These are phyloP conservation scores for Borealophlyctis nickersoniae DNA, from an alignment of 192 early-diverging fungal genomes.

Conservation along the genomic window DNA sequence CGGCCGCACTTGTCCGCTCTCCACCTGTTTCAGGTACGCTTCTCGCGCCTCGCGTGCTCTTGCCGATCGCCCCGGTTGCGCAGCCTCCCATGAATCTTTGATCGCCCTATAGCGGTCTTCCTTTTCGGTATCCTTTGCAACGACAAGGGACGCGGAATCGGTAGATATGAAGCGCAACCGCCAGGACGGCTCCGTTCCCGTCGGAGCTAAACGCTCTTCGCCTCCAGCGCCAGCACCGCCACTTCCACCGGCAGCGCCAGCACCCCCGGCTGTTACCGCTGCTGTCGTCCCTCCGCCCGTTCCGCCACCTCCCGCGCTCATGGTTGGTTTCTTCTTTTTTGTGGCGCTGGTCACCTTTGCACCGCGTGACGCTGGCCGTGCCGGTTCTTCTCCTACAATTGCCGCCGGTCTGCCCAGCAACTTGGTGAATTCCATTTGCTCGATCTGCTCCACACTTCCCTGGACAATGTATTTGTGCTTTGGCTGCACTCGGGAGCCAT, in stretches of 20 bases:
- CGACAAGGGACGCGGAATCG: slow-evolving; percentile 39
- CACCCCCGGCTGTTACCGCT: background rate
- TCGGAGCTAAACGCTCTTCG: slow-evolving; percentile 10
- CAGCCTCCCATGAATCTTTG: slow-evolving; percentile 58
- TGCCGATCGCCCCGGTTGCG: slow-evolving; percentile 44
- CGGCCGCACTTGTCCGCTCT: slow-evolving; percentile 39
- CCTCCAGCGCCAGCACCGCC: background rate
- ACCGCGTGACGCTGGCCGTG: slow-evolving; percentile 36
- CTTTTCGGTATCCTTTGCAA: slow-evolving; percentile 59
- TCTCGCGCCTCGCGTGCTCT: slow-evolving; percentile 53
- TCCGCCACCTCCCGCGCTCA: slow-evolving; percentile 4
- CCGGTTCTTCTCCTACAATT: slow-evolving; percentile 14
- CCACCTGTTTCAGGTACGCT: slow-evolving; percentile 42
- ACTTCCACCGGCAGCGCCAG: slow-evolving; percentile 1
- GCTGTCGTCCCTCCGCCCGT: slow-evolving; percentile 11
- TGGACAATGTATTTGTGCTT: slow-evolving; percentile 54
- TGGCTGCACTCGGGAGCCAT: slow-evolving; percentile 11
- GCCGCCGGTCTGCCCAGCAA: slow-evolving; percentile 3
- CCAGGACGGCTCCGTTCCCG: slow-evolving; percentile 39
- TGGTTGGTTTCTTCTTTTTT: slow-evolving; percentile 39
- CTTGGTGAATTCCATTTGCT: slow-evolving; percentile 18
- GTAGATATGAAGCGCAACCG: slow-evolving; percentile 48
- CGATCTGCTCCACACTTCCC: slow-evolving; percentile 34
- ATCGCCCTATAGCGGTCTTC: slow-evolving; percentile 55
- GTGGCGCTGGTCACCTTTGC: slow-evolving; percentile 28